Evolutionary conservation across 805 yeast species (phyloP).

Genomic region (Sporopachydermia lactativora): DNA sequence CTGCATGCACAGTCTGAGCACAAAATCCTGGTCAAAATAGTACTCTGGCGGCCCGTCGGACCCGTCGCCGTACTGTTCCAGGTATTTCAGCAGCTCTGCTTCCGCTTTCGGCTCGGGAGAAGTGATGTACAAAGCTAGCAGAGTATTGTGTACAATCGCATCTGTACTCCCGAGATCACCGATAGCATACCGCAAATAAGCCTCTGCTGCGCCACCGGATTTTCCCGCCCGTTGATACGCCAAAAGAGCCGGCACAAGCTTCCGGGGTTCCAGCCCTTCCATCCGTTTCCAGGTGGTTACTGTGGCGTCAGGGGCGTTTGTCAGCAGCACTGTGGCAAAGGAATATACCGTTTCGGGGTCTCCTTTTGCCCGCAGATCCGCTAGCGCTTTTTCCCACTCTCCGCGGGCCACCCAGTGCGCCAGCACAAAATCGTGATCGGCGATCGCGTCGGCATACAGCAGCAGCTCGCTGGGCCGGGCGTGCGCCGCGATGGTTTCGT

Average conservation of each 20-base stretch:
- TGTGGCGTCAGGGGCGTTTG: constrained; percentile 55
- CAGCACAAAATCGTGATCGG: constrained; percentile 58
- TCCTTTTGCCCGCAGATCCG: constrained; percentile 33
- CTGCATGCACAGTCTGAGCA: constrained; percentile 57
- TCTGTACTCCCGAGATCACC: constrained; percentile 29
- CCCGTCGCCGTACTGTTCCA: constrained; percentile 25
- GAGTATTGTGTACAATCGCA: constrained; percentile 49
- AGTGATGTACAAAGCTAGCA: constrained; percentile 51
- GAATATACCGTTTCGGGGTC: constrained; percentile 41
- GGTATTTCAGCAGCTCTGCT: constrained; percentile 31
- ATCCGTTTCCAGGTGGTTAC: constrained; percentile 66
- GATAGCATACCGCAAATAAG: constrained; percentile 45
- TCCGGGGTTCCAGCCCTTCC: constrained; percentile 38
- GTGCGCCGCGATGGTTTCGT: constrained; percentile 55
- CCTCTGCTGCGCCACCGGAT: constrained; percentile 36
- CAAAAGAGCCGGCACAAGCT: constrained; percentile 62
- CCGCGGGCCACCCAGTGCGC: constrained; percentile 54
- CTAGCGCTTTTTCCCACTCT: constrained; percentile 62
- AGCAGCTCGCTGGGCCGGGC: constrained; percentile 52
- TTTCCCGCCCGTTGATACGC: constrained; percentile 41
- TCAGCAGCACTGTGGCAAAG: constrained; percentile 53
- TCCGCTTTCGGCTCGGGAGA: constrained; percentile 28
- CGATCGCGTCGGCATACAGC: constrained; percentile 48
- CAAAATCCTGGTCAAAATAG: constrained; percentile 55
- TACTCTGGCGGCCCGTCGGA: constrained; percentile 2